phyloP scores from a whole-genome alignment of 192 early-diverging fungal genomes.

The Backusella luteola region DNA sequence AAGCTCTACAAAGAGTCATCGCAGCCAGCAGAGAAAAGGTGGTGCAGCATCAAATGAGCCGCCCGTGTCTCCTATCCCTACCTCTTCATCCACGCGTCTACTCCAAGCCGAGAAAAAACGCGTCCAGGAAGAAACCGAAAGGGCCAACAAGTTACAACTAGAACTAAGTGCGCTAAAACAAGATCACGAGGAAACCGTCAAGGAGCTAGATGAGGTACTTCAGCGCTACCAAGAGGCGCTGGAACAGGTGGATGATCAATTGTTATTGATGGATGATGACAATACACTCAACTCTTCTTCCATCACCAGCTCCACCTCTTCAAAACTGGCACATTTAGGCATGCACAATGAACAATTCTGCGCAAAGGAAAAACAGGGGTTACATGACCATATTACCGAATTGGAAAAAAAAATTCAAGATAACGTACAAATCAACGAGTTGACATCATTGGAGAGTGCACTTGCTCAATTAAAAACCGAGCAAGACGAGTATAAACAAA shows the following conservation, averaged over 20 bases:
- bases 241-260: constrained; percentile 5
- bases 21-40: not conserved
- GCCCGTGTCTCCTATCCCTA: not conserved
- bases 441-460: not conserved
- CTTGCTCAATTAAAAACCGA: not conserved
- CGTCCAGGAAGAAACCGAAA: constrained; percentile 13
- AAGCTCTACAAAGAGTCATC: not conserved
- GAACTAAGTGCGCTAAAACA: not conserved
- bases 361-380: not conserved
- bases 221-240: constrained; percentile 19
- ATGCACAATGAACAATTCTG: constrained; percentile 9
- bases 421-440: not conserved
- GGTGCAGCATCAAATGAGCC: not conserved
- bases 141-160: constrained; percentile 4
- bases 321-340: not conserved
- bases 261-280: not conserved
- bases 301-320: not conserved
- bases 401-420: not conserved
- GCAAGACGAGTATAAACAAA: not conserved
- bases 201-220: constrained; percentile 21
- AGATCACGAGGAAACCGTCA: constrained; percentile 8
- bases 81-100: not conserved
- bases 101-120: not conserved
- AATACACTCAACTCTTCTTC: not conserved
- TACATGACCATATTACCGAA: not conserved